These are phyloP conservation scores for Cajanus cajan DNA, from an alignment of 306 rosid species.

Conservation along the genomic window DNA sequence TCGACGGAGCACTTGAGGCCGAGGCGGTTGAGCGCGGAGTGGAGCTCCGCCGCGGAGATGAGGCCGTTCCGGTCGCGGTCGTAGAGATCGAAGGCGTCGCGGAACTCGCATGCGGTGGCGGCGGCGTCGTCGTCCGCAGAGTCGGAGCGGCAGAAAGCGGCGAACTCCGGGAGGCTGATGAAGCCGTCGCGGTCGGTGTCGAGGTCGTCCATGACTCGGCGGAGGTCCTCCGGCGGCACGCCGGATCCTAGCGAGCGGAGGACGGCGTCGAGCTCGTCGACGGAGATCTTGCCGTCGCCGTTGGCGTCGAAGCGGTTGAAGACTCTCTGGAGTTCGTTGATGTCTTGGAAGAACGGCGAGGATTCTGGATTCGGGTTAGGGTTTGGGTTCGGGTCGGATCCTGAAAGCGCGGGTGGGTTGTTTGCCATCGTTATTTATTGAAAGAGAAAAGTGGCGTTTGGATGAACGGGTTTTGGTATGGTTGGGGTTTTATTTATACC, in stretches of 20 bases:
- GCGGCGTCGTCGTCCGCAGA: slow-evolving; percentile 40
- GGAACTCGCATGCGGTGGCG: slow-evolving; percentile 50
- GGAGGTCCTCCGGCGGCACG: slow-evolving; percentile 43
- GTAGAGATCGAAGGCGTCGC: slow-evolving; percentile 77
- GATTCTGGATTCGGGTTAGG: background rate
- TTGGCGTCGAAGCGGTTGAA: slow-evolving; percentile 77
- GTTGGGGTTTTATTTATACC: background rate
- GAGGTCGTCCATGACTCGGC: slow-evolving; percentile 62
- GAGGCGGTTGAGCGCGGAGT: slow-evolving; percentile 62
- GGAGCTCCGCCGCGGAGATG: slow-evolving; percentile 67
- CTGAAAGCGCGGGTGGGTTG: background rate
- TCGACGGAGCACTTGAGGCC: slow-evolving; percentile 58
- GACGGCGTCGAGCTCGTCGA: slow-evolving; percentile 57
- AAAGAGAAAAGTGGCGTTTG: background rate
- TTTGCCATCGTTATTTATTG: slow-evolving; percentile 19
- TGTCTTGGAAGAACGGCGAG: slow-evolving; percentile 29
- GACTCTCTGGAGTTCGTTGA: slow-evolving; percentile 53
- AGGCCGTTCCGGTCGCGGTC: slow-evolving; percentile 76
- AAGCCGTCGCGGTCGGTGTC: slow-evolving; percentile 66
- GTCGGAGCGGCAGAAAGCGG: slow-evolving; percentile 57
- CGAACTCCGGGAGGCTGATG: slow-evolving; percentile 67
- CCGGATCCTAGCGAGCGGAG: slow-evolving; percentile 60
- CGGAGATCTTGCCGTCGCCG: slow-evolving; percentile 87
- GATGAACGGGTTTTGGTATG: background rate
- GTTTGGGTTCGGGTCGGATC: slow-evolving; percentile 25